Percentiles rank a stretch among this genome's conserved stretches.
Conservation (phyloP, 257 asterid species). For the Gentiana macrophylla region DNA sequence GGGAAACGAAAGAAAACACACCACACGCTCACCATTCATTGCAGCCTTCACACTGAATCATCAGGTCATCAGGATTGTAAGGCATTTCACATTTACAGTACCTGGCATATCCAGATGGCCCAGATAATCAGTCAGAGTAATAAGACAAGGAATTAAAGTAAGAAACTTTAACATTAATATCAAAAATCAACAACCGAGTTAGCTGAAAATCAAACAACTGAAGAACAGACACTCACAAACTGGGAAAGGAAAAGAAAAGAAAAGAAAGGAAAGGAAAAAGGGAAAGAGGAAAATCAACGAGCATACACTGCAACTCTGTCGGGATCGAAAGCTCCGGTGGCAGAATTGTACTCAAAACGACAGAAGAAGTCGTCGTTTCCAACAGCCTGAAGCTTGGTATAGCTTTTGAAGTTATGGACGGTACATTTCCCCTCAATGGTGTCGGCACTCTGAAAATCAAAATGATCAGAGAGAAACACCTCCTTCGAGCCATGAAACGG, state of each 20-base stretch:
- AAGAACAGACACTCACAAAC: background rate
- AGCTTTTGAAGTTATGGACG: constrained; percentile 80
- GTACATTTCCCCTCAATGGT: constrained; percentile 81
- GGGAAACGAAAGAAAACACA: background rate
- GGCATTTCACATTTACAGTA: constrained; percentile 99
- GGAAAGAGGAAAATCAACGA: constrained; percentile 5
- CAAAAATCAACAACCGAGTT: background rate
- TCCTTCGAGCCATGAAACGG: constrained; percentile 92
- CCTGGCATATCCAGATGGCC: constrained; percentile 25
- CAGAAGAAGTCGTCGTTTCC: constrained; percentile 91
- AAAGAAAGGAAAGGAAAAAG: background rate
- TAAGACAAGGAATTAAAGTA: background rate
- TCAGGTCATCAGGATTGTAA: constrained; percentile 91
- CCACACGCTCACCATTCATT: constrained; percentile 67
- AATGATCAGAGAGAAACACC: constrained; percentile 84
- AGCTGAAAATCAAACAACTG: background rate
- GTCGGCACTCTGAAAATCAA: constrained; percentile 80
- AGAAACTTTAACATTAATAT: background rate
- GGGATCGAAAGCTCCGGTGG: constrained; percentile 84
- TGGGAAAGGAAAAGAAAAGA: background rate
- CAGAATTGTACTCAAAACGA: constrained; percentile 84
- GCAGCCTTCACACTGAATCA: constrained; percentile 93
- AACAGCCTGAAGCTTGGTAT: constrained; percentile 81
- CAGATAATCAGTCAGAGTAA: background rate
- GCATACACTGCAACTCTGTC: constrained; percentile 94